These are phyloP conservation scores for Penicillium psychrosexuale DNA, from an alignment of 2,329 filamentous ascomycete genomes.

Conservation along the genomic window DNA sequence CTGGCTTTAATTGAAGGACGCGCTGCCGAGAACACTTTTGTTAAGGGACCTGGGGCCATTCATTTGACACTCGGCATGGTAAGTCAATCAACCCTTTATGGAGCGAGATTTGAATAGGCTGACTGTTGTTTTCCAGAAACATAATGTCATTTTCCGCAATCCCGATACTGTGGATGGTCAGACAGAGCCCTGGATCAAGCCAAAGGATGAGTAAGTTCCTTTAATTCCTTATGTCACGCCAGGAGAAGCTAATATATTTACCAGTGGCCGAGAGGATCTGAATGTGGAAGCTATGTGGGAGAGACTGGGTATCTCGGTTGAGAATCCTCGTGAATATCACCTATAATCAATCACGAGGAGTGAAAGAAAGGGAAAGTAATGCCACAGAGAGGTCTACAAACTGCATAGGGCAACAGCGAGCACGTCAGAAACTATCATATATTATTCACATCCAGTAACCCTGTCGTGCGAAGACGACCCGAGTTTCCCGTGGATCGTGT, in stretches of 20 bases:
- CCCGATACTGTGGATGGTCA: slow-evolving; percentile 34
- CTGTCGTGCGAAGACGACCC: too few species aligned
- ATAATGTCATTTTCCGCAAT: slow-evolving; percentile 39
- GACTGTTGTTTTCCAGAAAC: slow-evolving; percentile 25
- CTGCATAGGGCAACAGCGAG: too few species aligned
- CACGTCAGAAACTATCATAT: too few species aligned
- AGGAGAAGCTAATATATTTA: not conserved
- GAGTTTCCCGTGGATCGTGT: too few species aligned
- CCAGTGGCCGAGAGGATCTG: slow-evolving; percentile 38
- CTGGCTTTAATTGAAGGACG: slow-evolving; percentile 31
- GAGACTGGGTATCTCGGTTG: slow-evolving; percentile 30
- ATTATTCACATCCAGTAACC: too few species aligned
- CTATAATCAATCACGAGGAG: slow-evolving; percentile 17
- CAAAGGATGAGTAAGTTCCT: slow-evolving; percentile 33
- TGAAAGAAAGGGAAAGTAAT: too few species aligned
- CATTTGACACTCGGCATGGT: slow-evolving; percentile 37
- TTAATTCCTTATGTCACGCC: too few species aligned
- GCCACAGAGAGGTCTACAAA: too few species aligned
- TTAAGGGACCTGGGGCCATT: slow-evolving; percentile 31
- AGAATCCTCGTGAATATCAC: slow-evolving; percentile 33
- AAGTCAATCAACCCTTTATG: slow-evolving; percentile 5
- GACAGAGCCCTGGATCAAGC: slow-evolving; percentile 33
- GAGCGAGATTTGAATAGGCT: not conserved
- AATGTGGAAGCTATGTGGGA: slow-evolving; percentile 38
- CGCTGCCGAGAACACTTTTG: slow-evolving; percentile 24